Evolutionary conservation across 108 stramenopile species (phyloP).

Genomic region (Pseudonitzschia delicatissima): DNA sequence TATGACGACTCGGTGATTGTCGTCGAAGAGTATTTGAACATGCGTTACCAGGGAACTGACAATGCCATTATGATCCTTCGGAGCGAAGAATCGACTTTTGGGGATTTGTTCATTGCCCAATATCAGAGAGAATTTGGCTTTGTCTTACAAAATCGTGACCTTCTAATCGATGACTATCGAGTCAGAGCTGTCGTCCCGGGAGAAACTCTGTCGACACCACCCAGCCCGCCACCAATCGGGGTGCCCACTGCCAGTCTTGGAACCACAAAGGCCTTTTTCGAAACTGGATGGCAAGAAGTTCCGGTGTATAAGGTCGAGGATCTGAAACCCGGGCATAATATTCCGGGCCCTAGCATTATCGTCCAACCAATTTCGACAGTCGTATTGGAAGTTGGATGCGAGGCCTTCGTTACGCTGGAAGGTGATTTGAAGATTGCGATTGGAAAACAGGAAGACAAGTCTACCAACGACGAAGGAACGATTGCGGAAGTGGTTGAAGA

Average conservation of each 20-base stretch:
- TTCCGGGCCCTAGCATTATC: constrained; percentile 92
- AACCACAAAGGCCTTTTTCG: constrained; percentile 85
- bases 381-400: constrained; percentile 91
- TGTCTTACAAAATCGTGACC: constrained; percentile 71
- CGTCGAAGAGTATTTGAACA: constrained; percentile 79
- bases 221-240: constrained; percentile 42
- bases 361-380: constrained; percentile 93
- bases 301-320: constrained; percentile 87
- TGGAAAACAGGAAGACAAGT: constrained; percentile 14
- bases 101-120: constrained; percentile 52
- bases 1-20: constrained; percentile 61
- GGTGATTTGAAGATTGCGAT: constrained; percentile 89
- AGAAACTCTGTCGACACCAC: constrained; percentile 34
- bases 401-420: constrained; percentile 78
- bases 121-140: constrained; percentile 96
- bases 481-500: constrained; percentile 62
- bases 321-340: constrained; percentile 69
- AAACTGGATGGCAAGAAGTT: constrained; percentile 86
- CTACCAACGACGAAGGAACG: background rate
- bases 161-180: constrained; percentile 95
- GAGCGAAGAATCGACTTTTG: constrained; percentile 45
- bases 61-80: constrained; percentile 87
- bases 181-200: constrained; percentile 91
- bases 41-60: constrained; percentile 96
- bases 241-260: constrained; percentile 47